Percentiles rank a stretch among this genome's conserved stretches.
Evolutionary conservation across 192 early-diverging fungal genomes (phyloP).

Genomic region (Oehlia diaphana): DNA sequence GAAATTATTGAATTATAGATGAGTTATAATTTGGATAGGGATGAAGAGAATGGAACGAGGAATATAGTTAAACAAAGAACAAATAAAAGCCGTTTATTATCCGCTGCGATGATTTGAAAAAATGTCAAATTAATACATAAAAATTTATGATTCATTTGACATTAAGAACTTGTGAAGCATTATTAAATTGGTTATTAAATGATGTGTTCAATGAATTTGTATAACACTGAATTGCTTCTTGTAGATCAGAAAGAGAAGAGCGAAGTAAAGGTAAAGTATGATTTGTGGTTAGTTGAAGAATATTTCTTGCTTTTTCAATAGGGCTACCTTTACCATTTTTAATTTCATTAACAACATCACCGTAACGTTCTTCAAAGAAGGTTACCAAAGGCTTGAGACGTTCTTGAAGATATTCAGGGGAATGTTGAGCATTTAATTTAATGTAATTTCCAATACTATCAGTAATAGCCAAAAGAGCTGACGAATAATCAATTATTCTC

Average conservation of each 20-base stretch:
- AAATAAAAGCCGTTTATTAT: too few relatives aligned
- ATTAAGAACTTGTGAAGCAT: neutral
- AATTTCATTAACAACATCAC: slow-evolving; percentile 47
- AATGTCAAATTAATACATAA: neutral
- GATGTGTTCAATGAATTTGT: neutral
- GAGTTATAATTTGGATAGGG: too few relatives aligned
- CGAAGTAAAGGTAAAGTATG: slow-evolving; percentile 51
- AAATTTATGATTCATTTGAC: neutral
- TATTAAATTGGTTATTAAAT: neutral
- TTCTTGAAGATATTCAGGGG: slow-evolving; percentile 37
- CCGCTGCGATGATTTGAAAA: neutral
- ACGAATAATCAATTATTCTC: neutral
- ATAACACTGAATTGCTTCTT: slow-evolving; percentile 35
- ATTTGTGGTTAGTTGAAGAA: slow-evolving; percentile 49
- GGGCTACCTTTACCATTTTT: slow-evolving; percentile 45
- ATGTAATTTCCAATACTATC: slow-evolving; percentile 47
- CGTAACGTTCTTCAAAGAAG: slow-evolving; percentile 51
- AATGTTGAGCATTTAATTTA: slow-evolving; percentile 36
- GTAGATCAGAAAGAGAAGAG: slow-evolving; percentile 43
- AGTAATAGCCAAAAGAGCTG: slow-evolving; percentile 24
- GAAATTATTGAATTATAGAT: too few relatives aligned
- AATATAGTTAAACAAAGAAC: too few relatives aligned
- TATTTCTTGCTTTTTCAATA: slow-evolving; percentile 55
- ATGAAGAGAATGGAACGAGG: too few relatives aligned
- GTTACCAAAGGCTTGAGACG: slow-evolving; percentile 44